Evolutionary conservation across 1,139 yeast genomes (phyloP).

Genomic region (Lodderomyces jiufengensis): DNA sequence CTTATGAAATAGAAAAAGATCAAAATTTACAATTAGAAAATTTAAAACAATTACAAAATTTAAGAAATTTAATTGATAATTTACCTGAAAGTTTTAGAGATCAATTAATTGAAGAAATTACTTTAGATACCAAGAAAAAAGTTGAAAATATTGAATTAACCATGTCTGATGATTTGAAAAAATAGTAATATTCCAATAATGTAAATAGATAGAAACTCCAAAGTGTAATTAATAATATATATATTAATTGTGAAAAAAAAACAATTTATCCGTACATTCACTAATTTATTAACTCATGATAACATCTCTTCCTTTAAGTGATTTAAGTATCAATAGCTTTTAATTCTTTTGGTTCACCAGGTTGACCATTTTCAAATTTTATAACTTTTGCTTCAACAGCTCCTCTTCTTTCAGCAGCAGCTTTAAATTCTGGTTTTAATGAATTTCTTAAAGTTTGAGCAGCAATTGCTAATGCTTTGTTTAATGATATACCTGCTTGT

Average conservation of each 20-base stretch:
- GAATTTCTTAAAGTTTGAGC: conserved; percentile 88
- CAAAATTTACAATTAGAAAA: conserved; percentile 27
- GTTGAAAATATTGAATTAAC: conserved; percentile 4
- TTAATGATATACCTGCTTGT: conserved; percentile 84
- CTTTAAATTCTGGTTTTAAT: conserved; percentile 82
- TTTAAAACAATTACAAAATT: conserved; percentile 20
- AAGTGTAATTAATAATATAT: too few species aligned
- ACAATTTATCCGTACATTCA: background rate
- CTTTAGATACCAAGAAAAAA: conserved; percentile 8
- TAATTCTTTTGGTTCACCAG: conserved; percentile 28
- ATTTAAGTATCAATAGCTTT: conserved; percentile 11
- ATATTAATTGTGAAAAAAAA: too few species aligned
- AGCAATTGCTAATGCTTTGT: conserved; percentile 88
- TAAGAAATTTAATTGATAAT: conserved; percentile 35
- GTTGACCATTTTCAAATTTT: conserved; percentile 66
- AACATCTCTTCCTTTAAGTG: background rate
- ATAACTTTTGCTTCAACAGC: conserved; percentile 71
- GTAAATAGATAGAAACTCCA: background rate
- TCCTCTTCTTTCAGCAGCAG: conserved; percentile 73
- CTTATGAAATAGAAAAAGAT: conserved; percentile 22
- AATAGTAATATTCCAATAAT: background rate
- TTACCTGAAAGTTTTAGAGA: conserved; percentile 34
- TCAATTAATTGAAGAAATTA: conserved; percentile 29
- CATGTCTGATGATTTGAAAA: conserved; percentile 4
- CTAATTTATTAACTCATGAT: background rate